A percentile compares a stretch with the other conserved stretches of the same genome.
Evolutionary conservation across 1,139 yeast species (phyloP).

Genomic region (Lodderomyces theae): DNA sequence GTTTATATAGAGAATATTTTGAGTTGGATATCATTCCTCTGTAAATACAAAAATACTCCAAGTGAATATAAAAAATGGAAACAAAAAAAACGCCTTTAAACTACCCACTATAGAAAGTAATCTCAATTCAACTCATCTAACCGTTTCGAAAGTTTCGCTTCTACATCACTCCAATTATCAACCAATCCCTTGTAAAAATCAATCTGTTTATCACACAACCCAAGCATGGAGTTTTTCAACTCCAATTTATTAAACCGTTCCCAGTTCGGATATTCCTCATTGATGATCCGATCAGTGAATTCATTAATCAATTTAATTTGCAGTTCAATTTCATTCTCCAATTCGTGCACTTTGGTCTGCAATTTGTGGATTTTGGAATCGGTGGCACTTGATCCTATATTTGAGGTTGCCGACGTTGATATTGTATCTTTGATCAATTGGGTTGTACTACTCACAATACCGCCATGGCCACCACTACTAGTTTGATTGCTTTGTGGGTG

Average conservation of each 20-base stretch:
- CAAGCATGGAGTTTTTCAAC: slow-evolving; percentile 65
- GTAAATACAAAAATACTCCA: too few species aligned
- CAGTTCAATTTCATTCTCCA: slow-evolving; percentile 53
- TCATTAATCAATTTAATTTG: slow-evolving; percentile 51
- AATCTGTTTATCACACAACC: slow-evolving; percentile 74
- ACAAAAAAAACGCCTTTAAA: neutral
- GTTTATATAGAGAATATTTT: neutral
- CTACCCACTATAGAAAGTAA: neutral
- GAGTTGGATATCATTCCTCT: too few species aligned
- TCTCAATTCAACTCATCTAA: slow-evolving; percentile 19
- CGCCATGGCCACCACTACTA: slow-evolving; percentile 23
- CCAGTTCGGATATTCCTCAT: slow-evolving; percentile 79
- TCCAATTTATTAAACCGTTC: slow-evolving; percentile 79
- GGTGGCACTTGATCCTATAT: slow-evolving; percentile 39
- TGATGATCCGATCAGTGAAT: slow-evolving; percentile 67
- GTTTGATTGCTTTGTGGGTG: slow-evolving; percentile 16
- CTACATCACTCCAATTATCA: slow-evolving; percentile 68
- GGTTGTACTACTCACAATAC: slow-evolving; percentile 44
- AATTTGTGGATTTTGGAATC: slow-evolving; percentile 37
- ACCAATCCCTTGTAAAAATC: slow-evolving; percentile 71
- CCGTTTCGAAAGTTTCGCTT: slow-evolving; percentile 40
- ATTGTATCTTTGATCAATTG: slow-evolving; percentile 47
- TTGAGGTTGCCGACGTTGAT: slow-evolving; percentile 43
- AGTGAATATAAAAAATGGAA: neutral
- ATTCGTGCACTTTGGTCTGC: slow-evolving; percentile 30